Conservation (phyloP, 495 filamentous ascomycete species). For the Beverwykella pulmonaria region DNA sequence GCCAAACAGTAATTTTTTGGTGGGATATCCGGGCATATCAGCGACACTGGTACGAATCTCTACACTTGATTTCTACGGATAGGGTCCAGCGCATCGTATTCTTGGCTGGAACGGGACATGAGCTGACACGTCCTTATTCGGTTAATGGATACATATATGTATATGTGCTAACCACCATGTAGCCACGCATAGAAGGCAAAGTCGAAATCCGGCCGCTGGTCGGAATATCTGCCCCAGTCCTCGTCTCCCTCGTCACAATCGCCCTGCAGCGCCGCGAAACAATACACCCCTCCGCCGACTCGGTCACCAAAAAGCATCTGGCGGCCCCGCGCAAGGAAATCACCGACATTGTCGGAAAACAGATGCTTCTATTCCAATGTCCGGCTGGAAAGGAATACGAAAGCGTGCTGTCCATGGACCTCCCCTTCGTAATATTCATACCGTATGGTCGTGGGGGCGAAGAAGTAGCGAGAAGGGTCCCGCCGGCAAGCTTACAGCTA, state of each 20-base stretch:
- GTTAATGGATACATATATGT: background rate
- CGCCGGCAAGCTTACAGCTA: slow-evolving; percentile 88
- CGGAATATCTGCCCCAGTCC: slow-evolving; percentile 84
- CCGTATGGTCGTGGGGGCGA: slow-evolving; percentile 88
- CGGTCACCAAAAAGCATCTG: slow-evolving; percentile 86
- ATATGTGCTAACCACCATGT: slow-evolving; percentile 26
- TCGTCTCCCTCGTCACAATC: slow-evolving; percentile 91
- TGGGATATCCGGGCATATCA: slow-evolving; percentile 97
- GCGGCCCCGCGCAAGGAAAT: slow-evolving; percentile 91
- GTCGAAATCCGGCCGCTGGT: slow-evolving; percentile 90
- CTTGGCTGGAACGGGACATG: background rate
- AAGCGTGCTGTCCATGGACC: slow-evolving; percentile 91
- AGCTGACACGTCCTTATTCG: background rate
- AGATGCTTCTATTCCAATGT: slow-evolving; percentile 89
- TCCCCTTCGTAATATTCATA: slow-evolving; percentile 96
- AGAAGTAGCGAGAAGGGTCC: slow-evolving; percentile 84
- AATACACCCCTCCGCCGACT: slow-evolving; percentile 94
- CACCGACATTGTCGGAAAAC: slow-evolving; percentile 89
- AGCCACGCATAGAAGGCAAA: slow-evolving; percentile 96
- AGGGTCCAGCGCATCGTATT: background rate
- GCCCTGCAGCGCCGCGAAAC: slow-evolving; percentile 90
- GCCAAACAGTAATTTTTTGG: slow-evolving; percentile 93
- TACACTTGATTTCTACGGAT: background rate
- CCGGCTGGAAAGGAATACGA: slow-evolving; percentile 80
- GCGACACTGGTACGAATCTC: slow-evolving; percentile 82